These are phyloP conservation scores for Petasospora rhodanensis DNA, from an alignment of 1,139 yeast genomes.

Conservation along the genomic window DNA sequence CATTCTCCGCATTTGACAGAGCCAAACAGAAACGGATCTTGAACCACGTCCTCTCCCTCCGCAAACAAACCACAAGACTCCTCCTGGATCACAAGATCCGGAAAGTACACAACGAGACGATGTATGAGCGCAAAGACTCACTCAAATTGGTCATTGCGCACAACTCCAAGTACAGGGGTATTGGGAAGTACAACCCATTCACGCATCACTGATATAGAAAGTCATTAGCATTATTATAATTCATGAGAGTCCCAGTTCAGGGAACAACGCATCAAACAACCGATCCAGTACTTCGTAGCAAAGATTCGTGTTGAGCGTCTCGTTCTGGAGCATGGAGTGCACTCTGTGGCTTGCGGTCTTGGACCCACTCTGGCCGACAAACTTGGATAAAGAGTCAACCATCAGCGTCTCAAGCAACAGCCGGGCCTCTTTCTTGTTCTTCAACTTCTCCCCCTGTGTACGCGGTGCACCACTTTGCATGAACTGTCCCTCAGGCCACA, in stretches of 20 bases:
- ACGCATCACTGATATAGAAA: too few relatives aligned
- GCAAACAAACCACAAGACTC: too few relatives aligned
- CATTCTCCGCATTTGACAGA: too few relatives aligned
- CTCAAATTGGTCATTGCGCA: too few relatives aligned
- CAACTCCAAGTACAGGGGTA: too few relatives aligned
- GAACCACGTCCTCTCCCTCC: too few relatives aligned
- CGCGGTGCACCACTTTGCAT: slow-evolving; percentile 32
- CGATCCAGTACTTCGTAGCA: slow-evolving; percentile 54
- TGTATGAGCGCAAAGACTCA: too few relatives aligned
- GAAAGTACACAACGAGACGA: too few relatives aligned
- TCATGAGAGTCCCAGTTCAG: slow-evolving; percentile 25
- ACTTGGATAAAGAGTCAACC: slow-evolving; percentile 62
- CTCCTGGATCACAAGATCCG: too few relatives aligned
- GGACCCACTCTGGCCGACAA: slow-evolving; percentile 69
- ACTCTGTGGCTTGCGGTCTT: slow-evolving; percentile 55
- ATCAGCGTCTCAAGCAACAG: slow-evolving; percentile 52
- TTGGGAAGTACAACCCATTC: too few relatives aligned
- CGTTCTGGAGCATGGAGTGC: slow-evolving; percentile 72
- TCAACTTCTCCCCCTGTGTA: slow-evolving; percentile 46
- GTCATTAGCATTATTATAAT: too few relatives aligned
- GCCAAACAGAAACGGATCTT: too few relatives aligned
- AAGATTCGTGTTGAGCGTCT: slow-evolving; percentile 61
- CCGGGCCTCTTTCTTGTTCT: slow-evolving; percentile 56
- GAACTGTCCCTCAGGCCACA: slow-evolving; percentile 68
- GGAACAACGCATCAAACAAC: slow-evolving; percentile 40